Base-by-base conservation (phyloP, 2,329 filamentous ascomycete species). In the Ploettnerulaceae sp. region DNA sequence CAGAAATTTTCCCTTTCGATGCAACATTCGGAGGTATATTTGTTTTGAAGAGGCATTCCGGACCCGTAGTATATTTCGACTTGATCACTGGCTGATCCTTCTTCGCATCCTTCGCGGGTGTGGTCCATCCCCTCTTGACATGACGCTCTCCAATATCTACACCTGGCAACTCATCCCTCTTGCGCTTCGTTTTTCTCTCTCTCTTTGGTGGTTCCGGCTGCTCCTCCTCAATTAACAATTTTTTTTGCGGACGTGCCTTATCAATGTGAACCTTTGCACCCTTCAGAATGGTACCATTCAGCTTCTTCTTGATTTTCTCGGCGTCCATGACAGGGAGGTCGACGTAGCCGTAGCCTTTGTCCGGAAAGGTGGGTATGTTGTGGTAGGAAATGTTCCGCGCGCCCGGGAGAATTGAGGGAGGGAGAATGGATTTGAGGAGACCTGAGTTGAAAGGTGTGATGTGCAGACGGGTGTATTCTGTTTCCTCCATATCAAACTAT, bases 321-420 rank as follows among this genome's bases (percentile, higher is more conserved):
- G 91, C 93, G 55, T 95, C 89, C 67, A 80, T 78, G 3, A 65
- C 69, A 0, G 90, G 90, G 28, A 98, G 69, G 36, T 94, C 89
- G 49, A 97, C 73, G 69, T 86, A 98, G 46, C 91, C 93, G 79
- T 89, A 98, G 43, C 79, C 83, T 63, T 81, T 85, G 56, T 98
- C 93, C 11, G 91, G 91, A 54, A 95, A 95, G 0, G 90, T 90
- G 62, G 89, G 79, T 56, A 96, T 70, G 4, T 74, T 73, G 67
- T 97, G 91, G 68, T 84, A 96, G n/a, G 90, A 95, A 42, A 96
- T 78, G 63, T 89, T 87, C 51, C 81, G 80, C 15, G 87, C 88
- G 35, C 72, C 71, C 11, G 80, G 73, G 26, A 81, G 77, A 11
- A 87, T 63, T 1, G 83, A 76, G 1, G 82, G 72, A 17, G 87